A percentile compares a stretch with the other conserved stretches of the same genome.
phyloP scores from a whole-genome alignment of 495 filamentous ascomycete genomes.

The Glutinoglossum americanum region DNA sequence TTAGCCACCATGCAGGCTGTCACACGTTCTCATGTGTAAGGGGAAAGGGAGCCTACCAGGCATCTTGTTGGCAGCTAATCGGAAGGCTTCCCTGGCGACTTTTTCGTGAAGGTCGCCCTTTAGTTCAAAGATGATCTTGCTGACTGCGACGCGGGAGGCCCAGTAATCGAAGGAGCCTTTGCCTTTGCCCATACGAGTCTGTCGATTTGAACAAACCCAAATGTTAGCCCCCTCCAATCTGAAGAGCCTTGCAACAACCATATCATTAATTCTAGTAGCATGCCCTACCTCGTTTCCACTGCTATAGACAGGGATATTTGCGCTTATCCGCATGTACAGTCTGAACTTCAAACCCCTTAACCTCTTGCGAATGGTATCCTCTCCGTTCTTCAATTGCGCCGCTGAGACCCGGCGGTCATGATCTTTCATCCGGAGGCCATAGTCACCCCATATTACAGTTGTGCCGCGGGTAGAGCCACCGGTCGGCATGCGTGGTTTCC shows the following conservation, averaged over 20 bases:
- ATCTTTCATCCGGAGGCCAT: conserved; percentile 80
- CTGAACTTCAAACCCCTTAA: conserved; percentile 82
- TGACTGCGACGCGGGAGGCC: conserved; percentile 71
- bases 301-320: conserved; percentile 85
- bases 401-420: conserved; percentile 81
- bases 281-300: conserved; percentile 62
- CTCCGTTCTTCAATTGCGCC: conserved; percentile 65
- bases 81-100: conserved; percentile 80
- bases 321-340: conserved; percentile 72
- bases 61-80: conserved; percentile 84
- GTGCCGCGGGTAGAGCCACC: conserved; percentile 83
- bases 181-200: conserved; percentile 87
- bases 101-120: conserved; percentile 86
- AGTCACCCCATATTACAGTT: conserved; percentile 91
- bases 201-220: no score
- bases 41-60: conserved; percentile 41
- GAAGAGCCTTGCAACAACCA: conserved; percentile 8
- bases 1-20: no score
- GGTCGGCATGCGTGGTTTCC: conserved; percentile 66
- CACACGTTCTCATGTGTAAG: no score
- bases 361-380: conserved; percentile 75
- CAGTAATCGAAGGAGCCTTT: conserved; percentile 96
- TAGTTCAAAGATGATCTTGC: conserved; percentile 77
- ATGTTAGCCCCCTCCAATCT: no score
- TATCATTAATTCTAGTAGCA: neutral